phyloP scores from a whole-genome alignment of 192 early-diverging fungal species.

The Backusella liffmaniae region DNA sequence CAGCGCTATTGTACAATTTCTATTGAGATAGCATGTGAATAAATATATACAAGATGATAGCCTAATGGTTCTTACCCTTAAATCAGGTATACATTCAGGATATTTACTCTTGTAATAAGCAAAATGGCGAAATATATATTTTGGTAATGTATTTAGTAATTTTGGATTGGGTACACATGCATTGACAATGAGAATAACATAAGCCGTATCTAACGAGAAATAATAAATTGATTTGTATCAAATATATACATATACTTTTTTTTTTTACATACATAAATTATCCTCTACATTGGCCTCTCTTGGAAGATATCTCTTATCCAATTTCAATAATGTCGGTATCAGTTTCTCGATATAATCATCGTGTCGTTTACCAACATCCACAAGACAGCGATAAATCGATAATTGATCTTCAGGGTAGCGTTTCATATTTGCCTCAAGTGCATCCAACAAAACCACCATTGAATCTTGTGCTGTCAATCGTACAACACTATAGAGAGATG shows the following conservation, averaged over 20 bases:
- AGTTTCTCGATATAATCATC: constrained; percentile 44
- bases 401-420: constrained; percentile 68
- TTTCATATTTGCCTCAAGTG: constrained; percentile 61
- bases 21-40: not conserved
- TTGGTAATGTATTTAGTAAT: constrained; percentile 61
- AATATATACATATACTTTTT: not conserved
- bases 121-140: constrained; percentile 73
- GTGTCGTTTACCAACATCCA: constrained; percentile 64
- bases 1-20: constrained; percentile 18
- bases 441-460: constrained; percentile 51
- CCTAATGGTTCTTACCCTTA: constrained; percentile 32
- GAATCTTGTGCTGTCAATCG: constrained; percentile 42
- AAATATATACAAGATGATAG: not conserved
- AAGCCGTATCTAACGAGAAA: constrained; percentile 60
- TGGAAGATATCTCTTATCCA: constrained; percentile 67
- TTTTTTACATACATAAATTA: constrained; percentile 45
- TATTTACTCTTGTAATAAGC: constrained; percentile 75
- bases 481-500: constrained; percentile 41
- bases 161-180: constrained; percentile 50
- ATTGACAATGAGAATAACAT: constrained; percentile 81
- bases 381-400: constrained; percentile 67
- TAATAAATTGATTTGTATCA: not conserved
- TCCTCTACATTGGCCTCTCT: constrained; percentile 72
- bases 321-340: constrained; percentile 57
- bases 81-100: constrained; percentile 63